Conservation (phyloP, 2,329 filamentous ascomycete genomes). For the Fusarium luffae region DNA sequence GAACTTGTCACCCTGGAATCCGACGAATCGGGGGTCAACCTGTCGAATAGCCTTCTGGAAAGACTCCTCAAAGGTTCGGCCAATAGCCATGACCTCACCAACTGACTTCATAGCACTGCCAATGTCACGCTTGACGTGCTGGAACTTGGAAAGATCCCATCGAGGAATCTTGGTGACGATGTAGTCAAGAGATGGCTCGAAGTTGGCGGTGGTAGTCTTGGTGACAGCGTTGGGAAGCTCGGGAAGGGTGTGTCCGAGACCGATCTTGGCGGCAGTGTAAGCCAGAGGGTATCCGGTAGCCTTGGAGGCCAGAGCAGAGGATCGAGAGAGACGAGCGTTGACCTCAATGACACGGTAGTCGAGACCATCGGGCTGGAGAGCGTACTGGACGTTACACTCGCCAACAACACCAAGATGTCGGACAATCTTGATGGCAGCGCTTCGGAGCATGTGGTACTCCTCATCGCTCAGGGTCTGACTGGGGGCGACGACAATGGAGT, state of each 20-base stretch:
- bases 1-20: constrained; percentile 96
- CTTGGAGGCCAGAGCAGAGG: constrained; percentile 96
- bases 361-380: constrained; percentile 92
- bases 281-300: constrained; percentile 97
- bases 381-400: constrained; percentile 99
- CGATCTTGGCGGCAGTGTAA: constrained; percentile 98
- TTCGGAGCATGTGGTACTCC: constrained; percentile 99
- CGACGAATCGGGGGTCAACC: constrained; percentile 90
- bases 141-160: constrained; percentile 99
- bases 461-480: constrained; percentile 97
- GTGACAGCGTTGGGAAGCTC: constrained; percentile 98
- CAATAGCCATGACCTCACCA: constrained; percentile 99
- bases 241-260: constrained; percentile 92
- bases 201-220: constrained; percentile 98
- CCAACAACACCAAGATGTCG: constrained; percentile 96
- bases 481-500: constrained; percentile 97
- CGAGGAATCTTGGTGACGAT: constrained; percentile 98
- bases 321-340: constrained; percentile 97
- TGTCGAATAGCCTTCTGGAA: constrained; percentile 99
- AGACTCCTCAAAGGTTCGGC: constrained; percentile 97
- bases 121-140: constrained; percentile 97
- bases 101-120: constrained; percentile 99
- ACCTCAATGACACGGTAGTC: constrained; percentile 99
- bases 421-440: constrained; percentile 97
- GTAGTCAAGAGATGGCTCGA: constrained; percentile 96